These are phyloP conservation scores for Mycena olivaceomarginata DNA, from an alignment of 768 basidiomycete genomes.

Conservation along the genomic window DNA sequence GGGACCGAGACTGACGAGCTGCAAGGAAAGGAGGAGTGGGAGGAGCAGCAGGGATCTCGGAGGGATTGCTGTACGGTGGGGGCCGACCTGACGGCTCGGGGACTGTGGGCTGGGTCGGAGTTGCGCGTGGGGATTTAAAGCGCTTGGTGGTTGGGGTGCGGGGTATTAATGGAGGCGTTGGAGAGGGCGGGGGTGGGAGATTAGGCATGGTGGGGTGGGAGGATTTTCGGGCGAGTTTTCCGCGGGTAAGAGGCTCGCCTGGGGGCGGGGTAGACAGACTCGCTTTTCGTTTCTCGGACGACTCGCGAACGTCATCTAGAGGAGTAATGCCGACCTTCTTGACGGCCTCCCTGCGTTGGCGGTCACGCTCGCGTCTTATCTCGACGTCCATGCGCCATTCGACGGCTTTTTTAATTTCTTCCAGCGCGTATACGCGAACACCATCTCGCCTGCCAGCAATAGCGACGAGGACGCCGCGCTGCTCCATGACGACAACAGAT, in stretches of 20 bases:
- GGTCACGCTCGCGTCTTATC: slow-evolving; percentile 83
- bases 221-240: slow-evolving; percentile 60
- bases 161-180: slow-evolving; percentile 47
- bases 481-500: slow-evolving; percentile 94
- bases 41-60: not conserved
- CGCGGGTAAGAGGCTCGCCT: slow-evolving; percentile 53
- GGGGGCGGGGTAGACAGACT: slow-evolving; percentile 71
- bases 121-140: slow-evolving; percentile 52
- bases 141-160: slow-evolving; percentile 54
- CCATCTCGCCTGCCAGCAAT: slow-evolving; percentile 92
- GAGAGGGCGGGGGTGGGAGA: slow-evolving; percentile 52
- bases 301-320: slow-evolving; percentile 58
- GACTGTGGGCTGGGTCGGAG: slow-evolving; percentile 41
- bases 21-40: slow-evolving; percentile 60
- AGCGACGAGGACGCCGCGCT: slow-evolving; percentile 92
- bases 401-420: slow-evolving; percentile 89
- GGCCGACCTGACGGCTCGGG: slow-evolving; percentile 72
- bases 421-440: slow-evolving; percentile 91
- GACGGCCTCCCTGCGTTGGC: slow-evolving; percentile 78
- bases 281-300: slow-evolving; percentile 70
- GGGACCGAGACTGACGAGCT: slow-evolving; percentile 63
- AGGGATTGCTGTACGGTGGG: slow-evolving; percentile 75
- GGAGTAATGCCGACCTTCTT: slow-evolving; percentile 68
- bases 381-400: slow-evolving; percentile 93
- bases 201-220: slow-evolving; percentile 59